These are phyloP conservation scores for Antarctomyces pellizariae DNA, from an alignment of 495 filamentous ascomycete genomes.

Conservation along the genomic window DNA sequence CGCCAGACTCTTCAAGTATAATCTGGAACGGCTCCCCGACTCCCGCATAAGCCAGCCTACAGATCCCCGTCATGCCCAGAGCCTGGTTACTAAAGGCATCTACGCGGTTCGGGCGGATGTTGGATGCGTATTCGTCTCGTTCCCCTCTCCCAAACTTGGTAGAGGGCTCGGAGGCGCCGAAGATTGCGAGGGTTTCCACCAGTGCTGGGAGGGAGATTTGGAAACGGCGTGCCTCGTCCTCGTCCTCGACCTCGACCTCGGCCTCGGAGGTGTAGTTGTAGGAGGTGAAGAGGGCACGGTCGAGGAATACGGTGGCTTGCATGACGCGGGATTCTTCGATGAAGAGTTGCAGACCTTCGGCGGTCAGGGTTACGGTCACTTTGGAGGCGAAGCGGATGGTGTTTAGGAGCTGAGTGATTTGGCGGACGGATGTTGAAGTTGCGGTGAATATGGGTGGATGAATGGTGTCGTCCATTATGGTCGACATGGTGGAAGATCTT, in stretches of 20 bases:
- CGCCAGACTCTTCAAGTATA: slow-evolving; percentile 59
- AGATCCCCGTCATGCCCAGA: slow-evolving; percentile 58
- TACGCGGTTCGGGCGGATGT: slow-evolving; percentile 24
- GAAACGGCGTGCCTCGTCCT: too few relatives aligned
- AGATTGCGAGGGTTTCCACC: slow-evolving; percentile 86
- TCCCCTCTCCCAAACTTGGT: slow-evolving; percentile 28
- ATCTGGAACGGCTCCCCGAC: slow-evolving; percentile 56
- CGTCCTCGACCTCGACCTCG: slow-evolving; percentile 17
- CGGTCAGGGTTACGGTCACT: slow-evolving; percentile 46
- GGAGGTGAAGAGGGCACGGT: slow-evolving; percentile 65
- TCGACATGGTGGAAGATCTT: slow-evolving; percentile 7
- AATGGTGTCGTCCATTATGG: slow-evolving; percentile 6
- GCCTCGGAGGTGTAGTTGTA: slow-evolving; percentile 35
- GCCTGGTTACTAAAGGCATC: slow-evolving; percentile 55
- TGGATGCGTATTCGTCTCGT: slow-evolving; percentile 25
- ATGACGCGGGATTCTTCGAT: slow-evolving; percentile 42
- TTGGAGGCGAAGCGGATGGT: slow-evolving; percentile 75
- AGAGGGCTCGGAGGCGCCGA: slow-evolving; percentile 48
- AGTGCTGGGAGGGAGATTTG: slow-evolving; percentile 70
- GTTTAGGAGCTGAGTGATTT: slow-evolving; percentile 72
- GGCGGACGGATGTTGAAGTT: slow-evolving; percentile 64
- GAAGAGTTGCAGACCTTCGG: slow-evolving; percentile 47
- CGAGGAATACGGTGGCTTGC: slow-evolving; percentile 40
- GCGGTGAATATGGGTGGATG: slow-evolving; percentile 47
- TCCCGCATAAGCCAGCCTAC: slow-evolving; percentile 50